Evolutionary conservation across 495 filamentous ascomycete species (phyloP).

Genomic region (Achaetomiella virescens): DNA sequence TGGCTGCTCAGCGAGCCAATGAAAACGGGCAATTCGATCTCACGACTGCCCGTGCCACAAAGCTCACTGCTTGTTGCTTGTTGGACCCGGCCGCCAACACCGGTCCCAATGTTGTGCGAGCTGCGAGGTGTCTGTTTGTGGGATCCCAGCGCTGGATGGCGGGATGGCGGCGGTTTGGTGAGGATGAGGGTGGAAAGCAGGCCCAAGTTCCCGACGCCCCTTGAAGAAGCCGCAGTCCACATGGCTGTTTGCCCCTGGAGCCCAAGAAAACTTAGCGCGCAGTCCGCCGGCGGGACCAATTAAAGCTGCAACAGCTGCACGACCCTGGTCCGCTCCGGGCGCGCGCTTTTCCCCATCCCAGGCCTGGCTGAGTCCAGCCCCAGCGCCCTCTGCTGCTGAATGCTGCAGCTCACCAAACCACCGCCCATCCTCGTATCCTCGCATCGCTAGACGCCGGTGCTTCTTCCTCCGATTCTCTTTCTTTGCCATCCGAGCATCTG

Average conservation of each 20-base stretch:
- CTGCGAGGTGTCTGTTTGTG: too few relatives aligned
- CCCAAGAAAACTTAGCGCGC: constrained; percentile 1
- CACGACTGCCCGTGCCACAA: too few relatives aligned
- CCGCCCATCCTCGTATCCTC: neutral
- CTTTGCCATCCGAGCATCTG: neutral
- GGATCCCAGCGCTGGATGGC: too few relatives aligned
- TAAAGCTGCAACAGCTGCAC: neutral
- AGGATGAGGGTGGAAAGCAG: too few relatives aligned
- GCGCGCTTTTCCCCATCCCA: constrained; percentile 9
- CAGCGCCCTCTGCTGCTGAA: neutral
- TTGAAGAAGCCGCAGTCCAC: neutral
- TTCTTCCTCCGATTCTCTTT: constrained; percentile 4
- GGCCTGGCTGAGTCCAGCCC: neutral
- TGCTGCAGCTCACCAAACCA: constrained; percentile 1
- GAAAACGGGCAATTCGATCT: too few relatives aligned
- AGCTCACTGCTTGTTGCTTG: too few relatives aligned
- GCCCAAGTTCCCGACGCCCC: too few relatives aligned
- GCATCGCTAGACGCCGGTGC: constrained; percentile 4
- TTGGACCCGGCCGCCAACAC: too few relatives aligned
- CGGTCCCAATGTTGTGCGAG: too few relatives aligned
- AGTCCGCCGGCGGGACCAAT: constrained; percentile 5
- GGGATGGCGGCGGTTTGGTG: too few relatives aligned
- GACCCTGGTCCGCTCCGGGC: constrained; percentile 9
- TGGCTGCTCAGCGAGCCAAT: too few relatives aligned
- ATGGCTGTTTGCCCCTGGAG: neutral